Evolutionary conservation across 257 asterid species (phyloP), one percentile per base, ranked within the genome.

Genomic region (Nicotiana tomentosiformis): DNA sequence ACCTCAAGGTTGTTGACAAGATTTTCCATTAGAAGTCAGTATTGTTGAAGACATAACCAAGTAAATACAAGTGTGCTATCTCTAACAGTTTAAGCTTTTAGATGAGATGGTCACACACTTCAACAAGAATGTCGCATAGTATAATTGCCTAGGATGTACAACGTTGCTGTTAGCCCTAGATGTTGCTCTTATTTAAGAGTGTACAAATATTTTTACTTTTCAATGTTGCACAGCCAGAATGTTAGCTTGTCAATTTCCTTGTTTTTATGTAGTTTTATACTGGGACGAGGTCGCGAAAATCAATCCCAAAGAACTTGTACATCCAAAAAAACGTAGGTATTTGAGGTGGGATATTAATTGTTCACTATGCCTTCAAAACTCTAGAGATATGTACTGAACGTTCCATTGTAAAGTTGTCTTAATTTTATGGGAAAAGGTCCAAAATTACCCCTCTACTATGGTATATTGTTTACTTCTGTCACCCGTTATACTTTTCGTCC

Each of bases 1-100:
- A 84, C 90, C 97, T 11, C n/a, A 67, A n/a, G 91, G 90, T 87
- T 95, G 98, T 92, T 95, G 92, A 94, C 83, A 64, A 81, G 32
- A 33, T 56, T 35, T 61, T 80, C 37, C n/a, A 32, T 70, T 32
- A 70, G 2, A 43, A 11, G 7, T 72, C 20, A 23, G 60, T 32
- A 72, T 49, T 74, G 62, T 15, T 15, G 43, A 49, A 74, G 35
- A 46, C 61, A 69, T 26, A 66, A 66, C 32, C 3, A 30, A 32
- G 72, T 43, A 72, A 70, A 70, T 39, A 43, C 78, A 46, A 46
- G 39, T 46, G 20, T 2, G 61, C 39, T 72, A 12, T 32, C n/a
- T 46, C 61, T 23, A 46, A 49, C 62, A 14, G 1, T 26, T 74
- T 14, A 12, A 23, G 8, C 3, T 14, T 74, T 26, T 49, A 26